Percentiles rank a stretch among this genome's conserved stretches.
phyloP scores from a whole-genome alignment of 768 basidiomycete species.

The Hericium erinaceus region DNA sequence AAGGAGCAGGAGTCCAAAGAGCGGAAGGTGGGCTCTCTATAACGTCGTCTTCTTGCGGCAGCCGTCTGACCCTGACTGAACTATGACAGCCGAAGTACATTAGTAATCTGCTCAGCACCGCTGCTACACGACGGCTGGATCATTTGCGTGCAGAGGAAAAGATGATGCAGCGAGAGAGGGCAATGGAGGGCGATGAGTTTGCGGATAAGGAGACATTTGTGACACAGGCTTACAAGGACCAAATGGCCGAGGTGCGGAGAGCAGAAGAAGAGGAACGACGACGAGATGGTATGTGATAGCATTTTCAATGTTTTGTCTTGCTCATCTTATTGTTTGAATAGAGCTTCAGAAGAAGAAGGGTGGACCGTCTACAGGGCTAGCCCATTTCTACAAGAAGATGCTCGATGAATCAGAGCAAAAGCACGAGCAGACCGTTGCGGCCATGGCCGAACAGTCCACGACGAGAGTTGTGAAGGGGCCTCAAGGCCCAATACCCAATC shows the following conservation, averaged over 20 bases:
- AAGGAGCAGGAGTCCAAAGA: conserved; percentile 72
- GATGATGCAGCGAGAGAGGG: conserved; percentile 90
- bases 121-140: conserved; percentile 83
- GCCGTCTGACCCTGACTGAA: background rate
- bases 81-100: conserved; percentile 84
- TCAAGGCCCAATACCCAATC: conserved; percentile 50
- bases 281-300: conserved; percentile 61
- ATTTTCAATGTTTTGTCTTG: background rate
- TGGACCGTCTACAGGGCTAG: conserved; percentile 59
- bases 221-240: conserved; percentile 93
- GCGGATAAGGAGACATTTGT: conserved; percentile 95
- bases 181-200: conserved; percentile 89
- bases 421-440: conserved; percentile 83
- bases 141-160: conserved; percentile 94
- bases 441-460: conserved; percentile 35
- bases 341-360: conserved; percentile 53
- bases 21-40: conserved; percentile 51
- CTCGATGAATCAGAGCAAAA: conserved; percentile 71
- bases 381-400: conserved; percentile 74
- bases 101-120: conserved; percentile 62
- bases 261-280: conserved; percentile 90
- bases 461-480: conserved; percentile 52
- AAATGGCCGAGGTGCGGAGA: conserved; percentile 83
- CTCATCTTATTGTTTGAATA: conserved; percentile 7
- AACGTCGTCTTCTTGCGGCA: background rate